Base-by-base conservation (phyloP, 2,329 filamentous ascomycete genomes). In the Sclerotinia sclerotiorum region DNA sequence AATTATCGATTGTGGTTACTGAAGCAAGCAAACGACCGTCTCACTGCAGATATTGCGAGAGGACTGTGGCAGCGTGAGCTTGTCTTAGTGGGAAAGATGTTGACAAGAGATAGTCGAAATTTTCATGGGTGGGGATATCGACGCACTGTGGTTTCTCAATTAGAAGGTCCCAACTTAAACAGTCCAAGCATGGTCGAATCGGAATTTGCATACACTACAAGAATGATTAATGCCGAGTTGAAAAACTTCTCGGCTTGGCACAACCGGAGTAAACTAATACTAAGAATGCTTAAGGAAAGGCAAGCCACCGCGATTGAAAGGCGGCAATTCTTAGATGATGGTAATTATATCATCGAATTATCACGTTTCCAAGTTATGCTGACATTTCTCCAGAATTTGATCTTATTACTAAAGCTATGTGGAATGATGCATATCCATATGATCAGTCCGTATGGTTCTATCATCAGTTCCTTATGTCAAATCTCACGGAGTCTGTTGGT, bases 161-260 rank as follows among this genome's bases (percentile, higher is more conserved):
- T 98, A 2, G 92, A 97, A 78, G 86, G 85, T 67, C 55, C 79
- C 0, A 78, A 74, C 19, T 78, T 88, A 7, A 77, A 80, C 7
- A 85, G 84, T 1, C 78, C 79, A 62, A 91, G 87, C 77, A 87
- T 97, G 84, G 87, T 87, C 2, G 90, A 97, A 79, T 76, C 84
- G 21, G 95, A 99, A 78, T 95, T 97, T 73, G 88, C 87, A 48
- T 98, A 97, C 79, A 97, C 95, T 1, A 94, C 90, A 19, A 90
- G 87, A 76, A 97, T 94, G 92, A 93, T 97, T 74, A 82, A 85
- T 52, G 82, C 80, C n/a, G 91, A 96, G 74, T 83, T 99, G 60
- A 97, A 92, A 52, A 99, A 99, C 78, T 99, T 98, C 78, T 97
- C 93, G 5, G 95, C 95, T 2, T 98, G 95, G 94, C 95, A 99